These are phyloP conservation scores for Cytospora mali DNA, from an alignment of 2,329 filamentous ascomycete species.

Conservation along the genomic window DNA sequence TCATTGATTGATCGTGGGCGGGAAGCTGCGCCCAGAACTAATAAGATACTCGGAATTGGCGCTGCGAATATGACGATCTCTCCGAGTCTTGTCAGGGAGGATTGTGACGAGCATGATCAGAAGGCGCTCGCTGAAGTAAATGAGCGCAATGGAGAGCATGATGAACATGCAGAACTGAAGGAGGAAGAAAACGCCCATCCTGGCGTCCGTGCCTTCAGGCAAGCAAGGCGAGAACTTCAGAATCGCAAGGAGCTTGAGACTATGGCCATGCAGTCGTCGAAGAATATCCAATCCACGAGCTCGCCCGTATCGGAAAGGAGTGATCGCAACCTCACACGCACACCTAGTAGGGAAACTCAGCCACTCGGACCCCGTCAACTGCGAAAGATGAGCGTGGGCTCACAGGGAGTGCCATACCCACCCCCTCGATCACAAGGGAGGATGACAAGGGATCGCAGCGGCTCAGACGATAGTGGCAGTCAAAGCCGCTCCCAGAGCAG, in stretches of 20 bases:
- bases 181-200: conserved; percentile 49
- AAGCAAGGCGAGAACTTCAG: conserved; percentile 60
- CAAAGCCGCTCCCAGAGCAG: conserved; percentile 43
- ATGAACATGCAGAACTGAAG: conserved; percentile 29
- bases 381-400: conserved; percentile 49
- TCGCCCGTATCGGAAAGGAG: conserved; percentile 12
- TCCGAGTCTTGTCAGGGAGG: conserved; percentile 43
- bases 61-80: conserved; percentile 43
- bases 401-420: conserved; percentile 34
- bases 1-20: conserved; percentile 45
- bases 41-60: conserved; percentile 64
- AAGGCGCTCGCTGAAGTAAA: conserved; percentile 6
- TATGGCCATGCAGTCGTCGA: conserved; percentile 42
- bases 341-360: conserved; percentile 48
- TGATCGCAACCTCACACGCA: conserved; percentile 32
- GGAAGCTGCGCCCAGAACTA: conserved; percentile 54
- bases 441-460: conserved; percentile 55
- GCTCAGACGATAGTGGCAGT: conserved; percentile 57
- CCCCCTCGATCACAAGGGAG: conserved; percentile 35
- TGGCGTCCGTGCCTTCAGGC: conserved; percentile 59
- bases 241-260: conserved; percentile 57
- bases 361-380: conserved; percentile 46
- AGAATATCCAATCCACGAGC: background rate
- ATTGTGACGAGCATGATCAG: conserved; percentile 40
- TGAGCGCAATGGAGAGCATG: conserved; percentile 27